Conservation (phyloP, 2,329 filamentous ascomycete genomes). For the Chaetomium sp. region DNA sequence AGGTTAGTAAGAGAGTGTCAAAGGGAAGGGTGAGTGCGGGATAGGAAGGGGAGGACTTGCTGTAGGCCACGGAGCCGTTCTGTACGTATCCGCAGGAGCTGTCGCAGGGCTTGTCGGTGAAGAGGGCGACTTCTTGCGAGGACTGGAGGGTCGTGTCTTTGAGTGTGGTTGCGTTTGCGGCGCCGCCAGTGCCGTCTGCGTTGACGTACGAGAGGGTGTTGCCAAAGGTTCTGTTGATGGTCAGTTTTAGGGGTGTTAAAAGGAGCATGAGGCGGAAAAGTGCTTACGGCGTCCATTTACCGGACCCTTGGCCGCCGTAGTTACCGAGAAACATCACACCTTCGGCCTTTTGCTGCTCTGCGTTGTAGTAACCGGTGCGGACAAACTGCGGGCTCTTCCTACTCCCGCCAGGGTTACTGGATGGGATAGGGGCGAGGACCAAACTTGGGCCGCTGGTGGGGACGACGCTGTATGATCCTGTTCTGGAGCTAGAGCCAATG, state of each 20-base stretch:
- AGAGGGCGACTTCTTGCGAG: slow-evolving; percentile 51
- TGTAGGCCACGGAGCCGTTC: slow-evolving; percentile 49
- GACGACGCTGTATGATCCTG: background rate
- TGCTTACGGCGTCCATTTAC: slow-evolving; percentile 34
- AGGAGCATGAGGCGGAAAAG: background rate
- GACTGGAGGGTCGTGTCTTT: slow-evolving; percentile 46
- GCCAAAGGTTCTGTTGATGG: slow-evolving; percentile 45
- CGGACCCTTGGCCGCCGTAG: slow-evolving; percentile 48
- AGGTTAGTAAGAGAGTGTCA: slow-evolving; percentile 24
- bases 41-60: background rate
- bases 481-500: background rate
- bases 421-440: slow-evolving; percentile 17
- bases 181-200: slow-evolving; percentile 45
- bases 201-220: slow-evolving; percentile 51
- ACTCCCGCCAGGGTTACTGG: slow-evolving; percentile 17
- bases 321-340: slow-evolving; percentile 54
- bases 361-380: slow-evolving; percentile 51
- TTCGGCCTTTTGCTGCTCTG: slow-evolving; percentile 43
- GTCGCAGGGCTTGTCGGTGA: slow-evolving; percentile 47
- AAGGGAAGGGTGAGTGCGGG: no score
- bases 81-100: slow-evolving; percentile 50
- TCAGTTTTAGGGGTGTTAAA: background rate
- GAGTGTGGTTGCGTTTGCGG: slow-evolving; percentile 45
- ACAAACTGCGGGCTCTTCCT: slow-evolving; percentile 41
- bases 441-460: slow-evolving; percentile 1